Conservation (phyloP, 208 protist species). For the Crithidia bombi region DNA sequence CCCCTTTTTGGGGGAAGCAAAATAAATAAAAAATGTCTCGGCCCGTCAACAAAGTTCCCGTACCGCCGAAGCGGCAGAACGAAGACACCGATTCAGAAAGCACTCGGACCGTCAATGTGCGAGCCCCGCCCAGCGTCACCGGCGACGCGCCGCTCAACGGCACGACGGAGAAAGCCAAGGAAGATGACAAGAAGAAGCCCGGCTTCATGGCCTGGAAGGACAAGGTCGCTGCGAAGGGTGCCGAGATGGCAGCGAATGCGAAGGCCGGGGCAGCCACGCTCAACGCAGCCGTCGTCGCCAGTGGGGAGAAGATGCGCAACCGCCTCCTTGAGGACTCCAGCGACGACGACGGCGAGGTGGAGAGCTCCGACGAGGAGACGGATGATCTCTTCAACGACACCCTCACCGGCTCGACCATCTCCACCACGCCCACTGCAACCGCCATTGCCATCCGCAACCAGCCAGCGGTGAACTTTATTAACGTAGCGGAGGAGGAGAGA, state of each 20-base stretch:
- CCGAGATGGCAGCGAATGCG: slow-evolving; percentile 6
- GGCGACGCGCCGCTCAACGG: neutral
- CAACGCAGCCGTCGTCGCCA: slow-evolving; percentile 19
- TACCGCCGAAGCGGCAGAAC: slow-evolving; percentile 13
- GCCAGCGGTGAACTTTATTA: slow-evolving; percentile 34
- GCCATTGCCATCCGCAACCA: slow-evolving; percentile 45
- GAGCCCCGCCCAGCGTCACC: neutral
- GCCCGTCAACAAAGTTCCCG: neutral
- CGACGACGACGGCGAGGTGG: slow-evolving; percentile 37
- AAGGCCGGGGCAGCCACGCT: slow-evolving; percentile 16
- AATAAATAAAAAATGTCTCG: slow-evolving; percentile 18
- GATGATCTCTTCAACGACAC: slow-evolving; percentile 28
- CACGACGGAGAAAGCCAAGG: neutral
- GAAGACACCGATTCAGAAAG: neutral
- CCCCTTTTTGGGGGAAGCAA: neutral
- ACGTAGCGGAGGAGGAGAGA: slow-evolving; percentile 38
- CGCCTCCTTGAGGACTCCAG: slow-evolving; percentile 18
- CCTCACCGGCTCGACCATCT: neutral
- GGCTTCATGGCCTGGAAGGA: slow-evolving; percentile 22
- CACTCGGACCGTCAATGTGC: slow-evolving; percentile 8
- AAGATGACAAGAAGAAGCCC: slow-evolving; percentile 10
- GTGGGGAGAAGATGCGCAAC: slow-evolving; percentile 9
- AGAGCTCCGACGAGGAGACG: slow-evolving; percentile 34
- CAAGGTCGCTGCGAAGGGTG: slow-evolving; percentile 16
- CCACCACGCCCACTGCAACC: slow-evolving; percentile 25